A percentile compares a stretch with the other conserved stretches of the same genome.
Conservation (phyloP, 106 monocot genomes). For the Dioscorea alata region DNA sequence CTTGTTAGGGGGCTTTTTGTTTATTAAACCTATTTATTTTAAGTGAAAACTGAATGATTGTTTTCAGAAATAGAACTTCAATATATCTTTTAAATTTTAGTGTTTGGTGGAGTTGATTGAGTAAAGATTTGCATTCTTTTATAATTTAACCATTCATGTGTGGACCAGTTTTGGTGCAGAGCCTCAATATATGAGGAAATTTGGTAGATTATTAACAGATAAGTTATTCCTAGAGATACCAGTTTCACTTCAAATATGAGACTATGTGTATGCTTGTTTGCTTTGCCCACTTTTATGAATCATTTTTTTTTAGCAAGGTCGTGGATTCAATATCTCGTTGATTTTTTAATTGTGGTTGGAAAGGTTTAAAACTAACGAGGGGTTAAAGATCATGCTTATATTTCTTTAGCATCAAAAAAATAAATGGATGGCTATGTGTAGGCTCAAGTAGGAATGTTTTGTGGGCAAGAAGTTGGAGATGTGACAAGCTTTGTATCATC, state of each 20-base stretch:
- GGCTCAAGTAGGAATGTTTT: slow-evolving; percentile 75
- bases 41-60: too few relatives aligned
- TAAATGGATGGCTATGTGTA: slow-evolving; percentile 68
- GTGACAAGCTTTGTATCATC: slow-evolving; percentile 34
- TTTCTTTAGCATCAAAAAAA: slow-evolving; percentile 24
- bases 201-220: not conserved
- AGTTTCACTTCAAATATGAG: not conserved
- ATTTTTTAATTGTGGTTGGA: not conserved
- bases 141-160: too few relatives aligned
- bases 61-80: too few relatives aligned
- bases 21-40: too few relatives aligned
- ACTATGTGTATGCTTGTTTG: not conserved
- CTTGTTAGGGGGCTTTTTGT: too few relatives aligned
- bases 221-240: not conserved
- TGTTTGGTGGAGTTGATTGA: too few relatives aligned
- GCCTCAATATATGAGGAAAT: too few relatives aligned
- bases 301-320: not conserved
- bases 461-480: slow-evolving; percentile 90
- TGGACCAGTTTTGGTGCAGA: too few relatives aligned
- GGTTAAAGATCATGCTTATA: slow-evolving; percentile 5
- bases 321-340: not conserved
- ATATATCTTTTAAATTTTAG: too few relatives aligned
- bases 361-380: not conserved
- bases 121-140: too few relatives aligned
- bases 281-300: not conserved